These are phyloP conservation scores for Fusarium sp. DNA, from an alignment of 2,329 filamentous ascomycete species.

Conservation along the genomic window DNA sequence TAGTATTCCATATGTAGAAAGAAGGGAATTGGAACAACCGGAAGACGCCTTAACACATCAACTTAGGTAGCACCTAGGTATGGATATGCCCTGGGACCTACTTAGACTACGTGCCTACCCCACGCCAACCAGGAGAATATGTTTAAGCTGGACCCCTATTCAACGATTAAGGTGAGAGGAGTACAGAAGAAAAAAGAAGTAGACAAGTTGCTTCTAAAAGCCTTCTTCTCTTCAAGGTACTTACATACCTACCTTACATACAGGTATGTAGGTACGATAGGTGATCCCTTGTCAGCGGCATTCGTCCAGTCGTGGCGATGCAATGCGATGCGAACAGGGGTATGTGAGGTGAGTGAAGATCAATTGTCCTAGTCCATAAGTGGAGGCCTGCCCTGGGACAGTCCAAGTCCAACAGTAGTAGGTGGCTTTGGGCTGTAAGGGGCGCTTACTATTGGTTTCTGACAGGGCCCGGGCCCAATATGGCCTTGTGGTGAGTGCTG, in stretches of 20 bases:
- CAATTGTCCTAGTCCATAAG: slow-evolving; percentile 14
- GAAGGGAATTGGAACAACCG: background rate
- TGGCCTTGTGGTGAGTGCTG: background rate
- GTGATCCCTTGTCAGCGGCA: slow-evolving; percentile 19
- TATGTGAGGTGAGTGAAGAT: slow-evolving; percentile 25
- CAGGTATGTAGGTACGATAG: background rate
- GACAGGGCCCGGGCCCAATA: background rate
- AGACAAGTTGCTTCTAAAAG: slow-evolving; percentile 12
- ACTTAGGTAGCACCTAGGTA: background rate
- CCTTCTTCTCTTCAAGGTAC: slow-evolving; percentile 22
- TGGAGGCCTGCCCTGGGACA: slow-evolving; percentile 5
- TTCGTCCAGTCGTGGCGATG: slow-evolving; percentile 13
- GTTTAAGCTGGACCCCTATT: slow-evolving; percentile 8
- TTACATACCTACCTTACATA: background rate
- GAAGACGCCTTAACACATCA: background rate
- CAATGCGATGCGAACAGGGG: background rate
- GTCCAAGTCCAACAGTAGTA: background rate
- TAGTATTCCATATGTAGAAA: background rate
- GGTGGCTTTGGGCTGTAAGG: background rate
- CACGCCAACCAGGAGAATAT: background rate
- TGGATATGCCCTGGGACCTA: background rate
- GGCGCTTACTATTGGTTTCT: slow-evolving; percentile 17
- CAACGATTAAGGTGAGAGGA: background rate
- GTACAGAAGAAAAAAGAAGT: background rate
- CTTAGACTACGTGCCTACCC: background rate